Evolutionary conservation across 192 early-diverging fungal genomes (phyloP).

Genomic region (Rhizophagus clarus): DNA sequence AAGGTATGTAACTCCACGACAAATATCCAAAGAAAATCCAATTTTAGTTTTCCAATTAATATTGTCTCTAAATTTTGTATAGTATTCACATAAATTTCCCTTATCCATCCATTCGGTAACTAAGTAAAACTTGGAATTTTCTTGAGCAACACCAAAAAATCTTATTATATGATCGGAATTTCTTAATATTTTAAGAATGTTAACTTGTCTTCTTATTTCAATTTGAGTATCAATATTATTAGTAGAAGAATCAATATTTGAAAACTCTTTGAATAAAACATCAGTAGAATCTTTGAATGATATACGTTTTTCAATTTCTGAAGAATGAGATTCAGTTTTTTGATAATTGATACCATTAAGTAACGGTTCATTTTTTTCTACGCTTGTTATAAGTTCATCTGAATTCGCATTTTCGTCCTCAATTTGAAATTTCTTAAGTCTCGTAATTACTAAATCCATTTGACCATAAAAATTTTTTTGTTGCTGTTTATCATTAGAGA

Average conservation of each 20-base stretch:
- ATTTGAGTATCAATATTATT: not conserved
- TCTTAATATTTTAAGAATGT: slow-evolving; percentile 20
- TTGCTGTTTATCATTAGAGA: not conserved
- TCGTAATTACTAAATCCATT: not conserved
- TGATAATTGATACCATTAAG: not conserved
- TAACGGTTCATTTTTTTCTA: not conserved
- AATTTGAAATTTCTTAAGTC: not conserved
- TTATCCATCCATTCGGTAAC: slow-evolving; percentile 40
- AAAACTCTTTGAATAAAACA: not conserved
- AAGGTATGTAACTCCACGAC: slow-evolving; percentile 40
- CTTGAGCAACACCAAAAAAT: slow-evolving; percentile 9
- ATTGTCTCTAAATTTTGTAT: slow-evolving; percentile 25
- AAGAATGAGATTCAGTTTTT: not conserved
- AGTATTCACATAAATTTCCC: slow-evolving; percentile 44
- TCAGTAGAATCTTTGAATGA: not conserved
- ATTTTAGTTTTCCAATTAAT: slow-evolving; percentile 32
- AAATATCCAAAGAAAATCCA: slow-evolving; percentile 39
- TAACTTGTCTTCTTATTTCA: not conserved
- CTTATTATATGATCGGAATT: slow-evolving; percentile 7
- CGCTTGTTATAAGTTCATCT: not conserved
- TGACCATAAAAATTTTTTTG: not conserved
- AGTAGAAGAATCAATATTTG: not conserved
- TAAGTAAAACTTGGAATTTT: slow-evolving; percentile 37
- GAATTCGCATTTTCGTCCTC: not conserved
- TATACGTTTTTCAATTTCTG: not conserved